phyloP scores from a whole-genome alignment of 1,284 basidiomycete species.

The Gomphus bonarii region DNA sequence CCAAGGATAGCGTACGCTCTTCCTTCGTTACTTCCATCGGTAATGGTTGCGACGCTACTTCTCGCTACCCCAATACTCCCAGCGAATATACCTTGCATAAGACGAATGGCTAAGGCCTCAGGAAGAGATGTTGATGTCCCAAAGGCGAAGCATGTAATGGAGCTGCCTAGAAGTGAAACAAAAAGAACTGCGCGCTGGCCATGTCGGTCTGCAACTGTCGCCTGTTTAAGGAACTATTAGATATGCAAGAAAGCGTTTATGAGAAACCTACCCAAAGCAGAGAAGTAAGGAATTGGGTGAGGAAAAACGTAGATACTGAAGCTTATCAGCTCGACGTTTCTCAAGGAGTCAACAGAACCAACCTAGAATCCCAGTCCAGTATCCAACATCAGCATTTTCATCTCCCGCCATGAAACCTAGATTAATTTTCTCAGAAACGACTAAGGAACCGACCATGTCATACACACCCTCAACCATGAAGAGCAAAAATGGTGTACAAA shows the following conservation, averaged over 20 bases:
- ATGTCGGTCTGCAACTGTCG: slow-evolving; percentile 87
- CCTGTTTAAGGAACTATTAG: slow-evolving; percentile 36
- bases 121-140: slow-evolving; percentile 76
- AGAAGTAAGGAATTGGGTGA: slow-evolving; percentile 88
- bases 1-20: slow-evolving; percentile 91
- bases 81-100: slow-evolving; percentile 92
- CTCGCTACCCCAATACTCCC: slow-evolving; percentile 91
- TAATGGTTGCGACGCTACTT: slow-evolving; percentile 81
- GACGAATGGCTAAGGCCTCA: slow-evolving; percentile 81
- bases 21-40: slow-evolving; percentile 85
- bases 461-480: slow-evolving; percentile 82
- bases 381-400: slow-evolving; percentile 70
- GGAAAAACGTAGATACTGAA: slow-evolving; percentile 68
- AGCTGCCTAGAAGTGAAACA: slow-evolving; percentile 77
- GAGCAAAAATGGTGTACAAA: slow-evolving; percentile 80
- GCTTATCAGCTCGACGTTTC: neutral
- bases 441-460: neutral
- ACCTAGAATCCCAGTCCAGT: slow-evolving; percentile 81
- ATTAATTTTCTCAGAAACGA: neutral
- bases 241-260: slow-evolving; percentile 3
- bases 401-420: slow-evolving; percentile 49
- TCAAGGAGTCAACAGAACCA: slow-evolving; percentile 15
- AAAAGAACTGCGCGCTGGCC: slow-evolving; percentile 81
- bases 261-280: slow-evolving; percentile 61
- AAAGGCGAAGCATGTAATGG: slow-evolving; percentile 71